Base-by-base conservation (phyloP, 2,329 filamentous ascomycete genomes). In the Botryosphaeria dothidea region DNA sequence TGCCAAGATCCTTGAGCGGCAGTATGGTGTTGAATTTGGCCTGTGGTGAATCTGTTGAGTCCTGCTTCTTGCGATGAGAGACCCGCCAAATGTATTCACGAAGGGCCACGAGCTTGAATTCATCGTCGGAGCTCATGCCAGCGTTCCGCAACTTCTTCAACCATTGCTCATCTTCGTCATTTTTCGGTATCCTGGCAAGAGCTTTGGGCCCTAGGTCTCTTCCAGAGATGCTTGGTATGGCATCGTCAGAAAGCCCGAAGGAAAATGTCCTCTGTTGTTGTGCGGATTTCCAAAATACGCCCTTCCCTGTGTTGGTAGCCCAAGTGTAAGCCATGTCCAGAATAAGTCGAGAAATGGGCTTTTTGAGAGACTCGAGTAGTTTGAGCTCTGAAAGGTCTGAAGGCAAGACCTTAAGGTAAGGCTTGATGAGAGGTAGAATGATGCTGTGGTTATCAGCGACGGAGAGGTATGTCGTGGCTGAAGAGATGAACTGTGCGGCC, bases 131-230 rank as follows among this genome's bases (percentile, higher is more conserved):
- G 1, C 84, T 82, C 81, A 99, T 87, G 0, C 95, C 95, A 46
- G 96, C 87, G 68, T 92, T 96, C 58, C 91, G 87, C 54, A 99
- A 80, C 68, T 92, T 90, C 15, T 86, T 83, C n/a, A 99, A 81
- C 93, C 95, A 98, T 69, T 93, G 88, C 67, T 97, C 93, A 73
- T 99, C 95, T 75, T 98, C 94, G 8, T 96, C 93, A 69, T 93
- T 97, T 73, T 88, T 93, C 0, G 85, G 79, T 3, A 91, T 80
- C 69, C 86, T 88, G 68, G 82, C 84, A 29, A 95, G 78, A 9
- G 87, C 82, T 70, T 84, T 85, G 56, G 81, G 75, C 41, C 83
- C 83, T 61, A 84, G 75, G 67, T 90, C 88, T 71, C 82, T 84
- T 52, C 85, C 81, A 51, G 85, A 83, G 67, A 86, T 83, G 2